Evolutionary conservation across 331 rosid genomes (phyloP), one percentile per base, ranked within the genome.

Genomic region (Quercus lobata): DNA sequence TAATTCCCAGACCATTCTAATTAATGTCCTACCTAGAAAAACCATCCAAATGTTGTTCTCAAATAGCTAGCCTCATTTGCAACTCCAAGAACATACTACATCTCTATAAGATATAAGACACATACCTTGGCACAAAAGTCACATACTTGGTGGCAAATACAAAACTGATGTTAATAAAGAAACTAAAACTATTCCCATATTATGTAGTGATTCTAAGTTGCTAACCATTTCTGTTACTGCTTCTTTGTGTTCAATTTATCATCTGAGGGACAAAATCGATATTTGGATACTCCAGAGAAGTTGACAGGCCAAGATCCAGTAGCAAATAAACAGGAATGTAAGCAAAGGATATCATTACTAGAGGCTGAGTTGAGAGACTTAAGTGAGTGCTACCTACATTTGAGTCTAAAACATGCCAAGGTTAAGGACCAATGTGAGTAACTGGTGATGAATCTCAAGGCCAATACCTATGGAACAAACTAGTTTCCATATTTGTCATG

Each of bases 321-420:
- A 52, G 46, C 24, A n/a, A 21, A 32, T 19, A 83, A 80, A 29
- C 78, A 81, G 60, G 72, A 35, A 76, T 74, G 44, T 10, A 86
- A 85, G 58, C 58, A 32, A 56, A 79, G 56, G 6, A 88, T 49
- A 62, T 81, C 85, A 49, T 75, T 71, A 29, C 85, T 88, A 14
- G 89, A 83, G 85, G 66, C 73, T 4, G 90, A 88, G 78, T 57
- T 88, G 75, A 76, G 71, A 76, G 87, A 88, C 35, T 63, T 88
- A 61, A 80, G 85, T 0, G 90, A 88, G 78, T 81, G 92, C 53
- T 86, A 88, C 74, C 75, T 80, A 14, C 55, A 69, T 82, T 79
- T 88, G 82, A 88, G 92, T 85, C 88, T 88, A 21, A 81, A 84
- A 80, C 83, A 83, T n/a, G 91, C 89, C 1, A 84, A 88, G 79